Percentiles rank a stretch among this genome's conserved stretches.
Conservation (phyloP, 2,329 filamentous ascomycete species). For the Aspergillus aculeatus region DNA sequence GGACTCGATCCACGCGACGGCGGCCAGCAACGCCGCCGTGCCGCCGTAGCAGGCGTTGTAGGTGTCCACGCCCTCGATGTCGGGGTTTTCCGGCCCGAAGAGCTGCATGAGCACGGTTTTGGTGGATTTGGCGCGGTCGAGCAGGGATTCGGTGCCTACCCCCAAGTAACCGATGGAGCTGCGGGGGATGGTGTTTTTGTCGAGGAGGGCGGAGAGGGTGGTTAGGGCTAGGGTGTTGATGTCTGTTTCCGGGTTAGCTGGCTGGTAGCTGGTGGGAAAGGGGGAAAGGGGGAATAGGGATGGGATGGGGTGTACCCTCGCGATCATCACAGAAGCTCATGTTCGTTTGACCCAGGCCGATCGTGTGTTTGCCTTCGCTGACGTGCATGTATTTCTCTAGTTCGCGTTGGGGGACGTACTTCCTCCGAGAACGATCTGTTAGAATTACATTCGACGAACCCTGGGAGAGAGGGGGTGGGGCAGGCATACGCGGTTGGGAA, state of each 20-base stretch:
- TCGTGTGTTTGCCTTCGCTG: conserved; percentile 80
- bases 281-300: no score
- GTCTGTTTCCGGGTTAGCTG: conserved; percentile 55
- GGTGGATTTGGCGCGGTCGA: conserved; percentile 89
- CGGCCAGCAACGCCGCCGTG: conserved; percentile 81
- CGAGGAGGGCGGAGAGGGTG: conserved; percentile 71
- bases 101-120: conserved; percentile 87
- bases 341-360: conserved; percentile 84
- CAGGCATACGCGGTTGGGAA: conserved; percentile 72
- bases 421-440: no score
- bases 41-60: conserved; percentile 85
- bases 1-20: conserved; percentile 81
- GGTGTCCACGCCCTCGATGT: conserved; percentile 78
- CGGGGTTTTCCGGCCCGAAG: conserved; percentile 73
- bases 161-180: conserved; percentile 76
- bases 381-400: conserved; percentile 86
- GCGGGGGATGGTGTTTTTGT: conserved; percentile 79
- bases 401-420: conserved; percentile 82
- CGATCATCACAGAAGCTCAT: conserved; percentile 91
- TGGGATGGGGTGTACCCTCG: conserved; percentile 61
- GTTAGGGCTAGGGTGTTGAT: conserved; percentile 86
- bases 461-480: not conserved
- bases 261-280: no score
- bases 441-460: no score
- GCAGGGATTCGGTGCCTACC: conserved; percentile 79